These are phyloP conservation scores for Strobilomyces dryophilus DNA, from an alignment of 768 basidiomycete species.

Conservation along the genomic window DNA sequence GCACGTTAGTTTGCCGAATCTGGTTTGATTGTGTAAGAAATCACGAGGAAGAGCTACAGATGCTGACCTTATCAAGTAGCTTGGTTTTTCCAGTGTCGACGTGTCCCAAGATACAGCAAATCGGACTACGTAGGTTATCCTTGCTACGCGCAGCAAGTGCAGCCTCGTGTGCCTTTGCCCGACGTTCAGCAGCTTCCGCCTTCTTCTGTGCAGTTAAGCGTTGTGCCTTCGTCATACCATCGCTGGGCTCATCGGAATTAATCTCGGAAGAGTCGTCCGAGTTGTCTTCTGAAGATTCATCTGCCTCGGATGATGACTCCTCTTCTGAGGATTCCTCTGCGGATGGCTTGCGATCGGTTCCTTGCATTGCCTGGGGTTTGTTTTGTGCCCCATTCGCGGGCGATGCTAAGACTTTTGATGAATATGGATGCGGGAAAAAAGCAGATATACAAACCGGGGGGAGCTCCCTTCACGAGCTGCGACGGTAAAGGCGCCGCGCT, in stretches of 20 bases:
- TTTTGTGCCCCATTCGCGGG: slow-evolving; percentile 6
- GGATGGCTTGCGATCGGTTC: slow-evolving; percentile 25
- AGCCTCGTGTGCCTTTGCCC: slow-evolving; percentile 73
- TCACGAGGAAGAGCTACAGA: neutral
- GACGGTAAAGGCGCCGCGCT: slow-evolving; percentile 14
- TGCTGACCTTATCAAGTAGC: slow-evolving; percentile 84
- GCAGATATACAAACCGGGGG: slow-evolving; percentile 9
- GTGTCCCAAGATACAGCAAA: slow-evolving; percentile 98
- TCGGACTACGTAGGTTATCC: slow-evolving; percentile 91
- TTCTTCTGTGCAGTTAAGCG: slow-evolving; percentile 67
- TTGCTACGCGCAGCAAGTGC: slow-evolving; percentile 84
- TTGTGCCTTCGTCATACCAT: slow-evolving; percentile 66
- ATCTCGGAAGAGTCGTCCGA: slow-evolving; percentile 49
- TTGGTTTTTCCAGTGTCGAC: slow-evolving; percentile 99
- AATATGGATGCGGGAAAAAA: neutral
- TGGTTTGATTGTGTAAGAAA: slow-evolving; percentile 28
- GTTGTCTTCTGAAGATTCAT: slow-evolving; percentile 43
- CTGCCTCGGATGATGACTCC: slow-evolving; percentile 33
- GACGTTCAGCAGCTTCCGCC: slow-evolving; percentile 78
- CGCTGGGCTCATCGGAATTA: slow-evolving; percentile 43
- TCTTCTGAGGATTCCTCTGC: slow-evolving; percentile 27
- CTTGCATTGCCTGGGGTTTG: slow-evolving; percentile 23
- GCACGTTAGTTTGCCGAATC: slow-evolving; percentile 99
- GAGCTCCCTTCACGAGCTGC: slow-evolving; percentile 2
- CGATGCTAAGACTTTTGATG: neutral